Evolutionary conservation across 139 green algal species (phyloP).

Genomic region (Chlorella sp.): DNA sequence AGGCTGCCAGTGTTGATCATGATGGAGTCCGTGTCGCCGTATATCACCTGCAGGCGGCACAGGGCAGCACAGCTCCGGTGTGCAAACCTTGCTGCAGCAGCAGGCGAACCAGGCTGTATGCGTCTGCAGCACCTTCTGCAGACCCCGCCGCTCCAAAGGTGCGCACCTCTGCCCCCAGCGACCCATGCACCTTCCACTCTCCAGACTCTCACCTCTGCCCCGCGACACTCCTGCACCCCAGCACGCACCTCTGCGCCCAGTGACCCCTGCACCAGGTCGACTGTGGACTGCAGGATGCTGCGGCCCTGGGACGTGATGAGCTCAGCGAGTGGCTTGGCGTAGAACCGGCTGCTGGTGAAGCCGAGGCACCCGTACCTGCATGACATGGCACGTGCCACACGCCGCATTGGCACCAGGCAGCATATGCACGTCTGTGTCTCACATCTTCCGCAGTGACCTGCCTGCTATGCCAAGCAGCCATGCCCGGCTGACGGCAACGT

Average conservation of each 20-base stretch:
- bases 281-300: conserved; percentile 89
- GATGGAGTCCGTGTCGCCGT: conserved; percentile 97
- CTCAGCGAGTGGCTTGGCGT: conserved; percentile 87
- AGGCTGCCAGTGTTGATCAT: conserved; percentile 86
- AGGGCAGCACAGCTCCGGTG: neutral
- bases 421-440: too few relatives aligned
- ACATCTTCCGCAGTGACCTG: too few relatives aligned
- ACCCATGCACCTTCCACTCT: too few relatives aligned
- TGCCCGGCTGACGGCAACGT: too few relatives aligned
- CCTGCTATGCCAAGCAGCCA: too few relatives aligned
- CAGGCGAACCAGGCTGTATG: neutral
- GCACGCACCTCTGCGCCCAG: conserved; percentile 33
- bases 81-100: too few relatives aligned
- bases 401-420: too few relatives aligned
- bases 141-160: neutral
- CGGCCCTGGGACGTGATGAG: conserved; percentile 87
- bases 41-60: conserved; percentile 76
- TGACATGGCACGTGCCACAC: neutral
- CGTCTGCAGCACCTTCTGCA: neutral
- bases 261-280: conserved; percentile 81
- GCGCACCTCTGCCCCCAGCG: too few relatives aligned
- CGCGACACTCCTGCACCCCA: too few relatives aligned
- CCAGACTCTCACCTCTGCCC: too few relatives aligned
- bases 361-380: conserved; percentile 93
- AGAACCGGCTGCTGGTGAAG: conserved; percentile 90